Evolutionary conservation across 495 filamentous ascomycete genomes (phyloP), one percentile per base, ranked within the genome.

Genomic region (Cetradonia linearis): DNA sequence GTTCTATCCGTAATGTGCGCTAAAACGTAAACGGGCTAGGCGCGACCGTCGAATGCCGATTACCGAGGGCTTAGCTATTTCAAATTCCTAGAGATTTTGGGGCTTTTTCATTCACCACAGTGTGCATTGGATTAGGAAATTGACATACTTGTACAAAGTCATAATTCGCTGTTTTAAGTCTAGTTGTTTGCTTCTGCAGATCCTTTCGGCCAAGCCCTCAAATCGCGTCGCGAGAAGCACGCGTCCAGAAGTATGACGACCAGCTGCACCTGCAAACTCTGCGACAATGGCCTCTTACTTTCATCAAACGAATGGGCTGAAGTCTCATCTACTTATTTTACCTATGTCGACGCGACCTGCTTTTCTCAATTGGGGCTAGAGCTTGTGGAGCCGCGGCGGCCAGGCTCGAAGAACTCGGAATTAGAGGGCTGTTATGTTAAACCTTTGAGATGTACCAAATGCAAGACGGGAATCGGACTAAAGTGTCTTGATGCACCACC

Each of bases 381-480:
- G 6, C 25, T 8, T 37, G 49, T 42, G 13, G 53, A 57, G 36
- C 60, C 40, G 34, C 49, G 31, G 36, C 60, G 53, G 6, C 37
- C 53, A 55, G 60, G 60, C 13, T 56, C 60, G 20, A 57, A 56
- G 36, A 3, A 31, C 7, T 62, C 60, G 6, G 53, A 50, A 16
- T 38, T 62, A 33, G 53, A 62, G 25, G 53, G 54, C 11, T 57
- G 60, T 46, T 40, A 28, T 16, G 60, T 62, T 6, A 46, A 62
- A 18, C 60, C 53, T 0, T 62, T 62, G 42, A 31, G 42, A 42
- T 62, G 60, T 23, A 16, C 20, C 31, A 40, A 23, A 25, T 62
- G 60, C 40, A 56, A 50, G 34, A 34, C 34, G 25, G 18, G 2
- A 23, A 36, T 62, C 38, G 53, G 60, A 25, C 9, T 62, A 40